These are phyloP conservation scores for Aethionema arabicum DNA, from an alignment of 345 rosid genomes.

Conservation along the genomic window DNA sequence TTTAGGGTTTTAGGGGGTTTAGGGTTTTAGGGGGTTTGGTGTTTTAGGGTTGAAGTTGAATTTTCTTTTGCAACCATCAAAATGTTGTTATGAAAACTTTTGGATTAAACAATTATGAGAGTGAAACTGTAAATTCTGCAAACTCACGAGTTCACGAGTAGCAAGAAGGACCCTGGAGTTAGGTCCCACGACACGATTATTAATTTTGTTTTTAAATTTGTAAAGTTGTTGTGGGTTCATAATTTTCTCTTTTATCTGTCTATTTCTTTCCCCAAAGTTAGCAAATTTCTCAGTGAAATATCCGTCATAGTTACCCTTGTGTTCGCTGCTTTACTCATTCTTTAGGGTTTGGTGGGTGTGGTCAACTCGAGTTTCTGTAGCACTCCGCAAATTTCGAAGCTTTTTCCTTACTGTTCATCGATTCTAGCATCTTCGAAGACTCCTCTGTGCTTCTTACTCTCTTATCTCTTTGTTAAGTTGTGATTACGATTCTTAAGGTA, in stretches of 20 bases:
- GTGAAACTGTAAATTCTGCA: no score
- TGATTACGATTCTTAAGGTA: slow-evolving; percentile 5
- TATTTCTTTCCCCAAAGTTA: slow-evolving; percentile 2
- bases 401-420: neutral
- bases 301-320: slow-evolving; percentile 24
- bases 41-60: no score
- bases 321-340: slow-evolving; percentile 28
- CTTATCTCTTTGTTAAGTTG: slow-evolving; percentile 11
- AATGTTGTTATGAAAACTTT: no score
- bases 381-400: slow-evolving; percentile 16
- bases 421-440: slow-evolving; percentile 9
- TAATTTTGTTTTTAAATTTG: no score
- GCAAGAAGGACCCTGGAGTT: no score
- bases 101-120: no score
- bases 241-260: slow-evolving; percentile 2
- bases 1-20: no score
- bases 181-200: no score
- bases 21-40: no score
- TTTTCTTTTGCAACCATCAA: no score
- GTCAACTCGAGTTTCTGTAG: slow-evolving; percentile 9
- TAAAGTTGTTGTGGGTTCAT: neutral
- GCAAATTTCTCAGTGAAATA: slow-evolving; percentile 29
- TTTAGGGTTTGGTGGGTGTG: slow-evolving; percentile 19
- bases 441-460: slow-evolving; percentile 18
- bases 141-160: no score